Base-by-base conservation (phyloP, 371 early-diverging fungal genomes). In the Chytridium lagenaria region DNA sequence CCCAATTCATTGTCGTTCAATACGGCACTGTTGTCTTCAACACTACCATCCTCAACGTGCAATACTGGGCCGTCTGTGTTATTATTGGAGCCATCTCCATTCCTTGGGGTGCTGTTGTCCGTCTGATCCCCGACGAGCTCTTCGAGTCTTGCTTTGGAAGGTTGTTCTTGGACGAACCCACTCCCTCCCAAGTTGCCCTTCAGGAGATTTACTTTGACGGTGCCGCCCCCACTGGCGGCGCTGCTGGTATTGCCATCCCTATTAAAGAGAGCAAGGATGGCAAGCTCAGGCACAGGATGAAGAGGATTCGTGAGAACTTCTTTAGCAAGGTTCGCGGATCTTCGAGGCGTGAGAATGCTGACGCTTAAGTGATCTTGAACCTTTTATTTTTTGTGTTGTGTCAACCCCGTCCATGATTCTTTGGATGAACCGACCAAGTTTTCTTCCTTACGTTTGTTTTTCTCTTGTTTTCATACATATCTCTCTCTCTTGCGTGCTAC, bases 21-120 rank as follows among this genome's bases (percentile, higher is more conserved):
- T 93, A 90, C 86, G 95, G 94, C 59, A 92, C 92, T 31, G 86
- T 88, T 67, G 96, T 92, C 1, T 97, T 97, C 86, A 90, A 92
- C 79, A 93, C 89, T 0, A 75, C 77, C 1, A 84, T 83, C 10
- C 70, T 94, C 1, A 76, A 55, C 51, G 81, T 55, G 3, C 36
- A 50, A 16, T 85, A 90, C 19, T 95, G 94, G 95, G 73, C 68
- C 0, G 72, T 92, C 28, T 89, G 90, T 72, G 70, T 94, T 22
- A 22, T 84, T 1, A 72, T 92, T 68, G 94, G 93, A 40, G 37
- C 85, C 50, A 59, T 91, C 2, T 90, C 92, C 0, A 68, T 95
- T 2, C 92, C 92, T 5, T 73, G 91, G 36, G 95, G 93, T 59
- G 83, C 83, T 2, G 30, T 92, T 36, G 78, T 93, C 68, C 90